Conservation (phyloP, 2,329 filamentous ascomycete genomes). For the Fonsecaea pedrosoi region DNA sequence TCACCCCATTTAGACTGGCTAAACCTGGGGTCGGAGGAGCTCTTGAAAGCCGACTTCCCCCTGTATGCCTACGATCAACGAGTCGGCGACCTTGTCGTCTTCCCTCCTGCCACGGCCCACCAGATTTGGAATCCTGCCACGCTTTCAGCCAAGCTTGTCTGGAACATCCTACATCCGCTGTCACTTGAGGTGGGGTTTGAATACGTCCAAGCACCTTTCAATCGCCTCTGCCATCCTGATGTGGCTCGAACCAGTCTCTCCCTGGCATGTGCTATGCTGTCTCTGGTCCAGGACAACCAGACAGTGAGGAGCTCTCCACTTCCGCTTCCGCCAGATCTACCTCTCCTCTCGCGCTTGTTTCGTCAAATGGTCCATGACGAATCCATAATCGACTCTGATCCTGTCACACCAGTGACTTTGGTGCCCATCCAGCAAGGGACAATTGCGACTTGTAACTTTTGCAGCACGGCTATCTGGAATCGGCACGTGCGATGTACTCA, state of each 20-base stretch:
- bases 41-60: conserved; percentile 46
- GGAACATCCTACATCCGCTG: conserved; percentile 48
- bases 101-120: conserved; percentile 48
- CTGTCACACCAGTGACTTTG: conserved; percentile 40
- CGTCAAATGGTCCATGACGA: conserved; percentile 46
- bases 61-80: conserved; percentile 47
- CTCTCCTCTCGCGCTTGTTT: conserved; percentile 43
- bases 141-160: conserved; percentile 47
- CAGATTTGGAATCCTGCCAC: conserved; percentile 48
- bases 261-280: conserved; percentile 44
- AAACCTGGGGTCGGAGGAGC: conserved; percentile 42
- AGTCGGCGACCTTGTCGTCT: conserved; percentile 47
- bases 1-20: conserved; percentile 48
- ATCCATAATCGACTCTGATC: conserved; percentile 38
- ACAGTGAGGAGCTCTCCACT: conserved; percentile 23
- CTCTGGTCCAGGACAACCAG: conserved; percentile 41
- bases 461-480: conserved; percentile 49
- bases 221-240: conserved; percentile 47
- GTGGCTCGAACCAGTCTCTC: conserved; percentile 44
- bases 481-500: conserved; percentile 48
- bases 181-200: conserved; percentile 46
- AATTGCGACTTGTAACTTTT: conserved; percentile 48
- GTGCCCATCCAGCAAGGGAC: conserved; percentile 44
- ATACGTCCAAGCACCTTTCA: conserved; percentile 47
- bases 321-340: conserved; percentile 41